These are phyloP conservation scores for Ganoderma sinense DNA, from an alignment of 1,284 basidiomycete genomes.

Conservation along the genomic window DNA sequence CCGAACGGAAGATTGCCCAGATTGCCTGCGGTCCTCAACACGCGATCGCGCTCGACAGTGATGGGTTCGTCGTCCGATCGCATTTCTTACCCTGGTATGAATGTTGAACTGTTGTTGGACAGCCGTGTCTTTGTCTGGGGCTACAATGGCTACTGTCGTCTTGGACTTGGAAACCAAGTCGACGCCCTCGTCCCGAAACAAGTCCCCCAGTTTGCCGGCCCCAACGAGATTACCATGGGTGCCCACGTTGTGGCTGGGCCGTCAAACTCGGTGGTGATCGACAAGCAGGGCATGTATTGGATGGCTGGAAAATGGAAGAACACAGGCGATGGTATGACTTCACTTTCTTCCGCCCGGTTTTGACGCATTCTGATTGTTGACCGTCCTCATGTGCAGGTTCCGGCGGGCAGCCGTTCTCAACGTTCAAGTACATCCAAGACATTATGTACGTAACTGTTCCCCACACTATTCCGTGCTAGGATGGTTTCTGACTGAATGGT, in stretches of 20 bases:
- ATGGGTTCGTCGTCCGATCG: constrained; percentile 56
- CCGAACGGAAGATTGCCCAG: constrained; percentile 79
- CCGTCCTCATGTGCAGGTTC: constrained; percentile 58
- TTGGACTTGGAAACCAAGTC: constrained; percentile 86
- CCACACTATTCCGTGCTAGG: constrained; percentile 9
- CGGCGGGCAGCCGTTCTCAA: constrained; percentile 82
- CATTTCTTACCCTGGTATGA: background rate
- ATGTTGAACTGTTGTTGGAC: background rate
- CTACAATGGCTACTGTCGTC: constrained; percentile 82
- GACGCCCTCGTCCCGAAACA: constrained; percentile 80
- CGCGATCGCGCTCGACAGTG: constrained; percentile 80
- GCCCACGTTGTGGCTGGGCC: constrained; percentile 81
- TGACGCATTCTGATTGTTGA: constrained; percentile 1
- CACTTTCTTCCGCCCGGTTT: background rate
- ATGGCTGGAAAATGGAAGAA: constrained; percentile 94
- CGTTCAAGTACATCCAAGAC: constrained; percentile 84
- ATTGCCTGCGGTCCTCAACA: constrained; percentile 91
- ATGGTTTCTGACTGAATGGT: constrained; percentile 13
- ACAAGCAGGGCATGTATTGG: constrained; percentile 85
- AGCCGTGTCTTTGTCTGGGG: constrained; percentile 85
- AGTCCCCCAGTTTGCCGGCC: constrained; percentile 85
- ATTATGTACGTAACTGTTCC: constrained; percentile 63
- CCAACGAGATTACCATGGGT: constrained; percentile 71
- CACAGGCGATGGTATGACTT: constrained; percentile 80
- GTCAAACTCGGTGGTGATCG: constrained; percentile 84